A percentile compares a stretch with the other conserved stretches of the same genome.
phyloP scores from a whole-genome alignment of 2,329 filamentous ascomycete genomes.

The Fusarium udum region DNA sequence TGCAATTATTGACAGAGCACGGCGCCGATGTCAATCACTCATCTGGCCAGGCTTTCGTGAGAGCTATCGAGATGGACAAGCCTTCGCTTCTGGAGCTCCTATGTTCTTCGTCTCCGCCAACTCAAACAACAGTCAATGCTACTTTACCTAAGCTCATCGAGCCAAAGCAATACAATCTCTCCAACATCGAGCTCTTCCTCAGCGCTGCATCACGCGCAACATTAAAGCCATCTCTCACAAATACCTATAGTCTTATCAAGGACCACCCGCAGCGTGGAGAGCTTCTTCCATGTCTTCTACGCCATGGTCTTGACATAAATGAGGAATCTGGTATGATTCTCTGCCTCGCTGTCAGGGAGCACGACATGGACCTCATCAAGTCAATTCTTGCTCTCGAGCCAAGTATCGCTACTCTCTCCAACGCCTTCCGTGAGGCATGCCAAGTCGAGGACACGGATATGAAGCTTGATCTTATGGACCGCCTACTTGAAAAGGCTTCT shows the following conservation, averaged over 20 bases:
- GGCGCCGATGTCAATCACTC: constrained; percentile 1
- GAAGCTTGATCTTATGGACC: not conserved
- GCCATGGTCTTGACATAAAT: not conserved
- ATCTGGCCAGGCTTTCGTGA: not conserved
- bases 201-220: not conserved
- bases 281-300: not conserved
- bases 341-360: not conserved
- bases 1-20: not conserved
- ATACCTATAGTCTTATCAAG: not conserved
- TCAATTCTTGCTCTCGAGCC: not conserved
- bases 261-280: not conserved
- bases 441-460: not conserved
- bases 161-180: not conserved
- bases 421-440: not conserved
- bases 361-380: not conserved
- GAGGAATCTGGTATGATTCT: not conserved
- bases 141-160: not conserved
- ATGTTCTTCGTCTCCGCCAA: not conserved
- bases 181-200: not conserved
- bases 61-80: not conserved
- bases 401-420: not conserved
- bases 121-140: not conserved
- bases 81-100: not conserved
- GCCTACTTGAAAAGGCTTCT: not conserved
- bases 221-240: not conserved